Base-by-base conservation (phyloP, 805 yeast species). In the Scheffersomyces ergatensis region DNA sequence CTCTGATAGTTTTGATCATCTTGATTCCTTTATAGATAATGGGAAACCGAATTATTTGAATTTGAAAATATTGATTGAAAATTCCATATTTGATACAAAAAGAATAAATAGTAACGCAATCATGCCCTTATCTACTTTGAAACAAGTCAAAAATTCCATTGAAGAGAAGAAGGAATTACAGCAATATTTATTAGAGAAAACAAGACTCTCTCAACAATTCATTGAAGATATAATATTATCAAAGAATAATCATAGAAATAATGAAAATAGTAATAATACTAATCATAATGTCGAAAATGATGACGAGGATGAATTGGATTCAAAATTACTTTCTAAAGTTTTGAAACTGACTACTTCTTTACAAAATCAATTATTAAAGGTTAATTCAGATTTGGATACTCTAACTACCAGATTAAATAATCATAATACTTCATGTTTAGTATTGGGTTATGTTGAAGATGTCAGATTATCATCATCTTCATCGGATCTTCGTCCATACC, bases 361-460 rank as follows among this genome's bases (percentile, higher is more conserved):
- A 36, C 70, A 65, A 41, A 48, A 55, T 39, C 63, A 65, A 38
- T 47, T 66, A 21, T 46, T 51, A 18, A 38, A 45, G 9, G 49
- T 54, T 9, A 48, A 53, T 31, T 48, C 50, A 12, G 72, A 67
- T 33, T 50, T 68, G 32, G 65, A 60, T 12, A 45, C 42, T 2
- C 53, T 67, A 33, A 50, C 48, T 8, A 35, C 50, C 11, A 50
- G 49, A 34, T 50, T 74, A 37, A 61, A 57, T 39, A 63, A 65
- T 45, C 80, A 75, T 48, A 68, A 73, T 41, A 48, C 71, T 37
- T 63, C 75, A 0, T 67, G 76, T 24, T 62, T 72, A 34, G 69
- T 70, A 13, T 55, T 74, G 45, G 79, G 80, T 2, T 73, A 74
- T 49, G 63, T 74, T 14, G 76, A 74, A 45, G 74, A 68, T 50